Evolutionary conservation across 257 asterid species (phyloP).

Genomic region (Solanum gandarillasii): DNA sequence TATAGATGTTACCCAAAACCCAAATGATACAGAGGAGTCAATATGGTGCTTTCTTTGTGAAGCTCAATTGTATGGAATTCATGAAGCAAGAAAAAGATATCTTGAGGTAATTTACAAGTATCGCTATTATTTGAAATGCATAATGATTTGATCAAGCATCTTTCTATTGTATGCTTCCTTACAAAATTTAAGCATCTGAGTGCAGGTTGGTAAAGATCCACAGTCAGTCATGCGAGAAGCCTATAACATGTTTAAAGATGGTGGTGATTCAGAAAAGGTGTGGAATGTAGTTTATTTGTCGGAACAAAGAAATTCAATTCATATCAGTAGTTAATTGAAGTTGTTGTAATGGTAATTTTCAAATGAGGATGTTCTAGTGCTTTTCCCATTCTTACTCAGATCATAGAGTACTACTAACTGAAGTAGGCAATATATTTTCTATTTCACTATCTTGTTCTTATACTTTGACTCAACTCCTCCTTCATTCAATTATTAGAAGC

Average conservation of each 20-base stretch:
- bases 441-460: background rate
- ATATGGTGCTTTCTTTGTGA: conserved; percentile 99
- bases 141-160: background rate
- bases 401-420: background rate
- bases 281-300: background rate
- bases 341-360: background rate
- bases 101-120: conserved; percentile 27
- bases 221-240: conserved; percentile 77
- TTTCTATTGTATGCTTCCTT: background rate
- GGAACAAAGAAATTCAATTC: background rate
- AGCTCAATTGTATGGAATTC: conserved; percentile 70
- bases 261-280: conserved; percentile 91
- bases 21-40: conserved; percentile 96
- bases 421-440: background rate
- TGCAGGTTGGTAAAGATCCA: conserved; percentile 76
- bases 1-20: conserved; percentile 85
- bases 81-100: conserved; percentile 72
- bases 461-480: background rate
- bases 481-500: background rate
- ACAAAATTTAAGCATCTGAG: background rate
- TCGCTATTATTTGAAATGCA: background rate
- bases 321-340: background rate
- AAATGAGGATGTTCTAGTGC: background rate
- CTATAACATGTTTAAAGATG: conserved; percentile 64
- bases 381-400: background rate